These are phyloP conservation scores for Calonectria hawksworthii DNA, from an alignment of 2,329 filamentous ascomycete genomes.

Conservation along the genomic window DNA sequence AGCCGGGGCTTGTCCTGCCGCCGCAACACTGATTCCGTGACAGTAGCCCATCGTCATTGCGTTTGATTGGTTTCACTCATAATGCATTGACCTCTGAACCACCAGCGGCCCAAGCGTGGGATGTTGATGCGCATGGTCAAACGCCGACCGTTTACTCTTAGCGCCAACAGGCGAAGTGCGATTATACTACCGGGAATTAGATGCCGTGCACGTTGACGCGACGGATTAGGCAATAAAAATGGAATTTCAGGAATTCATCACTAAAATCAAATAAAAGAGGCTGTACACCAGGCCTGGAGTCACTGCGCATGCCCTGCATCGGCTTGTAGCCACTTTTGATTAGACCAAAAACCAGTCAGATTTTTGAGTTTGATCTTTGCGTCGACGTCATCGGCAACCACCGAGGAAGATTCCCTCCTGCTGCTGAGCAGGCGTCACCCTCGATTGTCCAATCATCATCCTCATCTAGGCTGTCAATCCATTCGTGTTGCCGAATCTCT, in stretches of 20 bases:
- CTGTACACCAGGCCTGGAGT: not conserved
- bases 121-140: too few relatives aligned
- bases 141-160: not conserved
- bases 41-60: not conserved
- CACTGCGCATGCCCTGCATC: not conserved
- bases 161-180: not conserved
- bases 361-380: slow-evolving; percentile 16
- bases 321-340: too few relatives aligned
- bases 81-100: not conserved
- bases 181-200: not conserved
- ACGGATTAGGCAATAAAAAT: not conserved
- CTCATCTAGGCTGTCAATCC: slow-evolving; percentile 44
- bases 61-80: not conserved
- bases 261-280: not conserved
- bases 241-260: not conserved
- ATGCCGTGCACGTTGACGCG: not conserved
- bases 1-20: not conserved
- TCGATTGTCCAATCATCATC: slow-evolving; percentile 37
- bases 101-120: not conserved
- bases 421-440: slow-evolving; percentile 27
- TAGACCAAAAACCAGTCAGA: not conserved
- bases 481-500: slow-evolving; percentile 46
- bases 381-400: slow-evolving; percentile 24
- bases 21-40: not conserved
- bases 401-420: slow-evolving; percentile 16